Base-by-base conservation (phyloP, 352 stramenopile species). In the Pythium grandisporangium region DNA sequence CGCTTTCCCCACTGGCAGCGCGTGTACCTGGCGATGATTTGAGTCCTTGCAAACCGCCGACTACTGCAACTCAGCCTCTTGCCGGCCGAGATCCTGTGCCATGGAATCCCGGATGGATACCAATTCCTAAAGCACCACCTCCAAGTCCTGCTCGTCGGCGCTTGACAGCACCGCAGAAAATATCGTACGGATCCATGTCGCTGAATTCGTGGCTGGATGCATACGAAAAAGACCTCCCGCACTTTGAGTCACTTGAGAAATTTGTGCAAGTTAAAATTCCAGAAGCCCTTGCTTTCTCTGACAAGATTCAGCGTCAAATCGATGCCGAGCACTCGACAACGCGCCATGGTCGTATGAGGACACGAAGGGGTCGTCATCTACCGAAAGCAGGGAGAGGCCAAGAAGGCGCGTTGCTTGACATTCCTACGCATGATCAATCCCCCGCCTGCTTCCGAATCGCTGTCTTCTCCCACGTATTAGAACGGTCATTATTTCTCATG, bases 261-360 rank as follows among this genome's bases (percentile, higher is more conserved):
- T 76, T 81, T 29, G 37, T 46, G 4, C 53, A 73, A 14, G 59
- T 73, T 35, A 81, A 81, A 33, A 35, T 81, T 5, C 58, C 64
- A 1, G 68, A 81, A 27, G 65, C 65, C 8, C 52, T 74, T 6
- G 57, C 48, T 12, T 66, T 77, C 19, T 69, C 46, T 30, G 56
- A 61, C 2, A 81, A 77, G 36, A 53, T 74, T 26, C 49, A 65
- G 34, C 27, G 42, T 20, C 49, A 57, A 11, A 42, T 57, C 37
- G 36, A 21, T 5, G 32, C 42, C 7, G 25, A 24, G 12, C 42
- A 36, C 36, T 23, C 21, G 16, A 49, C 22, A 37, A 19, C 19
- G 40, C 25, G 34, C 48, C 8, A 32, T 38, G 11, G n/a, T 21
- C n/a, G 33, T 8, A 38, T 7, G 33, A 13, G 17, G 13, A 17